Base-by-base conservation (phyloP, 495 filamentous ascomycete species). In the Daldinia bambusicola region DNA sequence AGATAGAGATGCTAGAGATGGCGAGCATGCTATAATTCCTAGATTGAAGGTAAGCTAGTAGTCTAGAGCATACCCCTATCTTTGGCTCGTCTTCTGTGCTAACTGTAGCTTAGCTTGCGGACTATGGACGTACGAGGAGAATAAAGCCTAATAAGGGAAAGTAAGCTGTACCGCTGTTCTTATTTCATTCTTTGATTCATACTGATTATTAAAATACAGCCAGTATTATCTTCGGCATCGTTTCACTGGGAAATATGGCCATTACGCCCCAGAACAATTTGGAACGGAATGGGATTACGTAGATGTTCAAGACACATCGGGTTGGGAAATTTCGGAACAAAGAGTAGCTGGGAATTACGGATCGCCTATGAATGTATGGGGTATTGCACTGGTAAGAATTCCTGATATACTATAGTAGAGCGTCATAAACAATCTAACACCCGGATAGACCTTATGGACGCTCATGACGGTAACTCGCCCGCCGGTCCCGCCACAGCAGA, bases 251-350 rank as follows among this genome's bases (percentile, higher is more conserved):
- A 70, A 67, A 53, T 41, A 22, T 1, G 66, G 70, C 16, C 59
- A 61, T 20, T 56, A 14, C 13, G 58, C 73, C 18, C 73, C 73
- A 14, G 73, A 73, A 43, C 73, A 75, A 59, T 75, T 75, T 43
- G 70, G 63, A n/a, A 8, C 5, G 7, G 69, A 75, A 0, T 75
- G 73, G 73, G 69, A 75, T 0, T 34, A 59, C 36, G 5, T 59
- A 34, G n/a, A 32, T 0, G 7, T 22, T 30, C 30, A 1, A 22
- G 16, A 20, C n/a, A 6, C 4, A 1, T 9, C 26, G 2, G 65
- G 72, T 4, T 16, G 40, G 16, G 61, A 75, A 32, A 0, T 75
- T 1, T 56, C 61, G n/a, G 69, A 72, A 26, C 7, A 61, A 38
- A 6, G 0, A 1, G 36, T 75, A 43, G 72, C 72, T 10, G 69